Conservation (phyloP, 768 basidiomycete species). For the Mycena indigotica region DNA sequence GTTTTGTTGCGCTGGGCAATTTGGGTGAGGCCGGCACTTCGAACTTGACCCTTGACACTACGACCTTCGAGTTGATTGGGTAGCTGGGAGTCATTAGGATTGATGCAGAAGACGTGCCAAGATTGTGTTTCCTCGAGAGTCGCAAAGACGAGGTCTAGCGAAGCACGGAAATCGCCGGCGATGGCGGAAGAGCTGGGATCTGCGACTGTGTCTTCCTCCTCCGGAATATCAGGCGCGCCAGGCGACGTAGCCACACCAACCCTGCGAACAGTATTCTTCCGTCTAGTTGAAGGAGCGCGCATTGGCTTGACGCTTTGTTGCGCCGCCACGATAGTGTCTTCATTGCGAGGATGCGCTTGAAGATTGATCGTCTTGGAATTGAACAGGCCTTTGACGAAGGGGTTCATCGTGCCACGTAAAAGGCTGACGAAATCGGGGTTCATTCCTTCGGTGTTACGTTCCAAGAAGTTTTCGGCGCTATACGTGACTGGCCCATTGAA, state of each 20-base stretch:
- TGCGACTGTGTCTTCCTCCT: slow-evolving; percentile 50
- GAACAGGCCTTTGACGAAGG: slow-evolving; percentile 91
- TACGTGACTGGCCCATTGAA: slow-evolving; percentile 92
- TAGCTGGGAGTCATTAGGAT: slow-evolving; percentile 93
- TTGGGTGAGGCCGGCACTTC: slow-evolving; percentile 77
- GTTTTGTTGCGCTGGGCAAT: slow-evolving; percentile 67
- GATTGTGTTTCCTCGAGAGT: slow-evolving; percentile 87
- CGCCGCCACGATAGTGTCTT: slow-evolving; percentile 93
- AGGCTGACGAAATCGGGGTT: slow-evolving; percentile 93
- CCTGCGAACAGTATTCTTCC: slow-evolving; percentile 70
- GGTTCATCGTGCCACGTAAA: slow-evolving; percentile 77
- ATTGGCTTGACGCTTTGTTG: slow-evolving; percentile 94
- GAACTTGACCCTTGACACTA: slow-evolving; percentile 89
- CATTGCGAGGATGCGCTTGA: slow-evolving; percentile 87
- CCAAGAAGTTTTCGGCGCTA: slow-evolving; percentile 86
- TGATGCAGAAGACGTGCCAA: slow-evolving; percentile 92
- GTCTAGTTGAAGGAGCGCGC: slow-evolving; percentile 86
- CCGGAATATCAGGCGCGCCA: slow-evolving; percentile 47
- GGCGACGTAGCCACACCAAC: slow-evolving; percentile 59
- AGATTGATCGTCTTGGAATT: slow-evolving; percentile 88
- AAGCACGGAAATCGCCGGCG: slow-evolving; percentile 84
- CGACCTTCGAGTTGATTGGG: slow-evolving; percentile 93
- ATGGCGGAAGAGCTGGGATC: slow-evolving; percentile 42
- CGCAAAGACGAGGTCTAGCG: slow-evolving; percentile 83
- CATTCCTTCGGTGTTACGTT: slow-evolving; percentile 84